Conservation (phyloP, 805 yeast species). For the Lipomyces spencermartinsiae region DNA sequence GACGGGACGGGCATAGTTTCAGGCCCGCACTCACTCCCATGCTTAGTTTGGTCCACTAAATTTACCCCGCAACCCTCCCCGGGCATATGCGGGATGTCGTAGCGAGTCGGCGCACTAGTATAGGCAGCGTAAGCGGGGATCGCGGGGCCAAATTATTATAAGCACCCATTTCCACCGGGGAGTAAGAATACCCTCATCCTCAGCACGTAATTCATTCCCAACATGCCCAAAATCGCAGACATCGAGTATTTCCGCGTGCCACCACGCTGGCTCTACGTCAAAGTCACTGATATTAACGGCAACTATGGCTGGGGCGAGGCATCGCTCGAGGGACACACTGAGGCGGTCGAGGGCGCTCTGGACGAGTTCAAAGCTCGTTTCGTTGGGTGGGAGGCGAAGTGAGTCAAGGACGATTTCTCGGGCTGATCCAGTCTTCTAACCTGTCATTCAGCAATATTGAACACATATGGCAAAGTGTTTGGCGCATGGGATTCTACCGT, state of each 20-base stretch:
- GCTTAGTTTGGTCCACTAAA: neutral
- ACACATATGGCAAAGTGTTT: conserved; percentile 39
- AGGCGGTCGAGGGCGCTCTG: conserved; percentile 47
- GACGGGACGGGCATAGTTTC: neutral
- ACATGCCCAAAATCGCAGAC: conserved; percentile 18
- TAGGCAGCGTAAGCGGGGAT: neutral
- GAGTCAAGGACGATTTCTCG: neutral
- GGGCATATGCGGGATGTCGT: neutral
- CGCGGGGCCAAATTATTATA: neutral
- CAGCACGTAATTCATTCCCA: neutral
- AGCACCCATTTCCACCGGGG: too few relatives aligned
- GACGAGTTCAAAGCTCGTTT: conserved; percentile 44
- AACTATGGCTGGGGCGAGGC: conserved; percentile 46
- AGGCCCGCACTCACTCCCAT: neutral
- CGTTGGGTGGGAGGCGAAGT: conserved; percentile 45
- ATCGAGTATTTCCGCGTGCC: conserved; percentile 46
- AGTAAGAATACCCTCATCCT: neutral
- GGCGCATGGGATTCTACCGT: conserved; percentile 46
- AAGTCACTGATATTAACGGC: conserved; percentile 43
- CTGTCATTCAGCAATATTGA: conserved; percentile 19
- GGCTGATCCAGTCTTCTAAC: neutral
- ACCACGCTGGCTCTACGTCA: conserved; percentile 45
- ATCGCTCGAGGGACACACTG: conserved; percentile 46
- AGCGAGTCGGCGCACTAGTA: neutral
- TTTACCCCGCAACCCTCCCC: neutral